Percentiles rank a stretch among this genome's conserved stretches.
Conservation (phyloP, 2,329 filamentous ascomycete species). For the Xylogone sp. region DNA sequence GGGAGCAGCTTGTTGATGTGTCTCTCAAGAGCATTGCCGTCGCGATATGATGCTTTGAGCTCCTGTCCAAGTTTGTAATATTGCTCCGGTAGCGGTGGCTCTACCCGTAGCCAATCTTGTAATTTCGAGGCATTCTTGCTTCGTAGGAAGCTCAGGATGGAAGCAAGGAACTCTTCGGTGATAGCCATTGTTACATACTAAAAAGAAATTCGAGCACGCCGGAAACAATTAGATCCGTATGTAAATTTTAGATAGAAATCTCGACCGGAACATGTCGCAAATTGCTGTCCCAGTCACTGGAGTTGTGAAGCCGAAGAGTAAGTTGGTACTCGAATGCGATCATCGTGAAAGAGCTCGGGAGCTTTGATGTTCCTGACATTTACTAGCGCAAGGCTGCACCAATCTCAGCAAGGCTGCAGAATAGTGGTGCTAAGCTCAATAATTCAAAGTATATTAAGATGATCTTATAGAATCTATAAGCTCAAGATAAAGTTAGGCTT, state of each 20-base stretch:
- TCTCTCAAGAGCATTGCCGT: conserved; percentile 51
- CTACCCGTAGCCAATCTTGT: conserved; percentile 68
- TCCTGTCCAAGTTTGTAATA: conserved; percentile 68
- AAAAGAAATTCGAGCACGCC: not conserved
- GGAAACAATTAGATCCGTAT: too few species aligned
- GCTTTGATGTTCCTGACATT: not conserved
- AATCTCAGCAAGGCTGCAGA: not conserved
- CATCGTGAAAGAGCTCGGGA: too few species aligned
- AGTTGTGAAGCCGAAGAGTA: too few species aligned
- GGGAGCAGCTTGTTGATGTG: conserved; percentile 63
- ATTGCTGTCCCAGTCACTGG: not conserved
- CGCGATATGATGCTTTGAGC: conserved; percentile 54
- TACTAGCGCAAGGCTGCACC: not conserved
- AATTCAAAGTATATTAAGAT: too few species aligned
- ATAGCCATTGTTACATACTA: conserved; percentile 47
- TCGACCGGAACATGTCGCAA: not conserved
- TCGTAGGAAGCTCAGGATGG: conserved; percentile 59
- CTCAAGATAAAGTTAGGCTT: too few species aligned
- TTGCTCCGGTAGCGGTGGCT: conserved; percentile 63
- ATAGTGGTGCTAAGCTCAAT: too few species aligned
- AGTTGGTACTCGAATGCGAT: too few species aligned
- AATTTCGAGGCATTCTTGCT: conserved; percentile 62
- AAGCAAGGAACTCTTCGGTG: conserved; percentile 63
- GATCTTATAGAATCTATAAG: too few species aligned
- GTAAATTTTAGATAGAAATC: too few species aligned